A percentile compares a stretch with the other conserved stretches of the same genome.
These are phyloP conservation scores for Pistacia integerrima DNA, from an alignment of 345 rosid species.

Conservation along the genomic window DNA sequence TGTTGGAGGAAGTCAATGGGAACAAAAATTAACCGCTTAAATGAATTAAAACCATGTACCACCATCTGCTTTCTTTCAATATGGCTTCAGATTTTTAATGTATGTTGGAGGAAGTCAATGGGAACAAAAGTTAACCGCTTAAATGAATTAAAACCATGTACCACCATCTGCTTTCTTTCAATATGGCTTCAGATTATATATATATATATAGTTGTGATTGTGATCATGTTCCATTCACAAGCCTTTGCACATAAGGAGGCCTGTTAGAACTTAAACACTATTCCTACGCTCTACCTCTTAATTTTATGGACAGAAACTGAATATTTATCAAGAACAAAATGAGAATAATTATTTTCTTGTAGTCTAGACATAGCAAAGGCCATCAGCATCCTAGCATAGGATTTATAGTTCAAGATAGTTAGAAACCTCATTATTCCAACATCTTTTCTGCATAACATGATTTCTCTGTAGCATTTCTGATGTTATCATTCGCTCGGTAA, in stretches of 20 bases:
- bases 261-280: not conserved
- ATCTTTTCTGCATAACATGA: slow-evolving; percentile 73
- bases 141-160: no score
- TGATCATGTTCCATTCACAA: not conserved
- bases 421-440: slow-evolving; percentile 51
- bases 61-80: slow-evolving; percentile 1
- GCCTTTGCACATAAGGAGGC: not conserved
- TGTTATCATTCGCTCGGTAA: slow-evolving; percentile 72
- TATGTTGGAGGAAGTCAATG: no score
- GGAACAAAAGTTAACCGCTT: no score
- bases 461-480: slow-evolving; percentile 68
- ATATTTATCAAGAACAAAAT: not conserved
- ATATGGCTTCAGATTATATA: no score
- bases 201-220: no score
- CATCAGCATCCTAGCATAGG: slow-evolving; percentile 1
- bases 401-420: slow-evolving; percentile 1
- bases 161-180: no score
- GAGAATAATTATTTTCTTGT: not conserved
- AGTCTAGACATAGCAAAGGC: not conserved
- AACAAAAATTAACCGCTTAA: not conserved
- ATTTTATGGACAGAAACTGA: not conserved
- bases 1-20: not conserved
- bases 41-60: not conserved
- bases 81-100: not conserved
- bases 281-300: no score